Percentiles rank a stretch among this genome's conserved stretches.
Conservation (phyloP, 306 rosid genomes). For the Prinsepia uniflora region DNA sequence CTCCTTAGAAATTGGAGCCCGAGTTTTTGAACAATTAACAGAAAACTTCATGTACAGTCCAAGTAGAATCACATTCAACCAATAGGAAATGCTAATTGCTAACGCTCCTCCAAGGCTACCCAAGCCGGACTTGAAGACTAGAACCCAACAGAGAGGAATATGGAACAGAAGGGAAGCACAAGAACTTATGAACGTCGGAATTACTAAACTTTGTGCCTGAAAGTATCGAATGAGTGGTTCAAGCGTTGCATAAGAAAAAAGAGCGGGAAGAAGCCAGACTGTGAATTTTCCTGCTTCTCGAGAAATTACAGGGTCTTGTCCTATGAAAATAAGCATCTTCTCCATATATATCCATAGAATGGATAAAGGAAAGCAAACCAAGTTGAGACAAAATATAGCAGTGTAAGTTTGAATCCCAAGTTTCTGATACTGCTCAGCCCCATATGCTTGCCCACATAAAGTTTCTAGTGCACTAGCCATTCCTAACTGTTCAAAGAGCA, state of each 20-base stretch:
- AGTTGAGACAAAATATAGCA: slow-evolving; percentile 45
- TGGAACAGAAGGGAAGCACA: slow-evolving; percentile 24
- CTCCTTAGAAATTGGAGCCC: slow-evolving; percentile 44
- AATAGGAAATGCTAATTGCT: slow-evolving; percentile 45
- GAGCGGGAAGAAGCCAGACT: slow-evolving; percentile 48
- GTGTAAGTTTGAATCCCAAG: slow-evolving; percentile 47
- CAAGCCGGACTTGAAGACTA: slow-evolving; percentile 44
- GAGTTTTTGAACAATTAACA: slow-evolving; percentile 41
- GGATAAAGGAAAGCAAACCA: slow-evolving; percentile 45
- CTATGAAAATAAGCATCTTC: slow-evolving; percentile 36
- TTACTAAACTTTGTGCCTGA: slow-evolving; percentile 46
- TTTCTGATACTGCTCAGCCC: slow-evolving; percentile 44
- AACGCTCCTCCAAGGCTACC: slow-evolving; percentile 47
- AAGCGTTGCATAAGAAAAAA: slow-evolving; percentile 43
- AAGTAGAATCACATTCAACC: slow-evolving; percentile 47
- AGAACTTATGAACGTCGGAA: slow-evolving; percentile 45
- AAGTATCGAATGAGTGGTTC: slow-evolving; percentile 47
- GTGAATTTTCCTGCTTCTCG: slow-evolving; percentile 49
- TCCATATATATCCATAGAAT: slow-evolving; percentile 44
- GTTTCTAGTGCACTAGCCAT: slow-evolving; percentile 61
- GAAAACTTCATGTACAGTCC: slow-evolving; percentile 48
- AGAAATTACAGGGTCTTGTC: slow-evolving; percentile 61
- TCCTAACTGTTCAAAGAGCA: slow-evolving; percentile 32
- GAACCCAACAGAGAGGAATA: slow-evolving; percentile 47
- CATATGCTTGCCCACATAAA: slow-evolving; percentile 53